These are phyloP conservation scores for Rhizopogon roseolus DNA, from an alignment of 768 basidiomycete species.

Conservation along the genomic window DNA sequence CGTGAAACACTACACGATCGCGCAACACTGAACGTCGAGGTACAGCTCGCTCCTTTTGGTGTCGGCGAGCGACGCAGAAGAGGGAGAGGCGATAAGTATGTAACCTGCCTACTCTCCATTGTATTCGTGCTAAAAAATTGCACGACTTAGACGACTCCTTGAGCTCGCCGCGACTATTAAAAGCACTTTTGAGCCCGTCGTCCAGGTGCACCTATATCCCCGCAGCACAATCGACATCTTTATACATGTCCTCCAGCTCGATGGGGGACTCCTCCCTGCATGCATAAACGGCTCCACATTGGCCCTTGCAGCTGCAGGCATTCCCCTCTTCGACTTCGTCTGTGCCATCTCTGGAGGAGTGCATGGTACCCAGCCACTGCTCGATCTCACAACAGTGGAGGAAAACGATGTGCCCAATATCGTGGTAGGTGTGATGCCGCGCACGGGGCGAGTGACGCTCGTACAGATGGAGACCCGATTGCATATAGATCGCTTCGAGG, in stretches of 20 bases:
- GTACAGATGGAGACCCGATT: conserved; percentile 94
- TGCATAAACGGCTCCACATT: conserved; percentile 95
- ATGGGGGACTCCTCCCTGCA: conserved; percentile 86
- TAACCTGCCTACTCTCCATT: background rate
- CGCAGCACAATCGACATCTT: conserved; percentile 93
- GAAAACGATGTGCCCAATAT: conserved; percentile 87
- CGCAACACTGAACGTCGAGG: conserved; percentile 86
- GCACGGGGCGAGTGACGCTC: conserved; percentile 78
- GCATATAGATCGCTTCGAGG: conserved; percentile 88
- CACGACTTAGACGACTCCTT: conserved; percentile 61
- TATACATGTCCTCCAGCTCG: conserved; percentile 89
- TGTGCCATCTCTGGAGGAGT: conserved; percentile 88
- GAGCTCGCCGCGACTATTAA: conserved; percentile 86
- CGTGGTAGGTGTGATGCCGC: conserved; percentile 87
- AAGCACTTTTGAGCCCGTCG: conserved; percentile 94
- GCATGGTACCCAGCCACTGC: conserved; percentile 71
- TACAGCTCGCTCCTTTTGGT: conserved; percentile 84
- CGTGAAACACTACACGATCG: conserved; percentile 82
- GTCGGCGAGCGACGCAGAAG: conserved; percentile 75
- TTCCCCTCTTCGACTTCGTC: conserved; percentile 87
- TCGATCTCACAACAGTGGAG: conserved; percentile 87
- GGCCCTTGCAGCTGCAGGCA: conserved; percentile 85
- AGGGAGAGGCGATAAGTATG: conserved; percentile 80
- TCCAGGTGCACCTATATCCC: conserved; percentile 88
- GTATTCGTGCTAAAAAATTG: conserved; percentile 3